phyloP scores from a whole-genome alignment of 2,329 filamentous ascomycete genomes.

The Aspergillus clavatus region DNA sequence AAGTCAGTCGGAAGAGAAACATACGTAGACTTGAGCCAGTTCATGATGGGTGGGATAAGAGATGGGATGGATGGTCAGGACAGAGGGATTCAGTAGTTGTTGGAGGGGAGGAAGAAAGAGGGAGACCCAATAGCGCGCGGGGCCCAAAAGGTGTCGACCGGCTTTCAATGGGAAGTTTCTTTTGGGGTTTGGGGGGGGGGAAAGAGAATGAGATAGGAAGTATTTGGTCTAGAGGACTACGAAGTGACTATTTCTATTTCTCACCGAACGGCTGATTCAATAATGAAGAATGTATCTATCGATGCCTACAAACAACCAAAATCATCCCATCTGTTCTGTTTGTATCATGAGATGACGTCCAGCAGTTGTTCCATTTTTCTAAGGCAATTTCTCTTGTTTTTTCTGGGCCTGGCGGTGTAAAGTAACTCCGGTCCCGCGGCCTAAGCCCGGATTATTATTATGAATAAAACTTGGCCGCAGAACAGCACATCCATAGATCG shows the following conservation, averaged over 20 bases:
- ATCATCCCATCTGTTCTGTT: no score
- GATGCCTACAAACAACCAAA: no score
- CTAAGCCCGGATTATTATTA: conserved; percentile 10
- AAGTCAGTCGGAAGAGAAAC: conserved; percentile 37
- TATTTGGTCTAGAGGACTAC: no score
- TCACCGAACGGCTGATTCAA: no score
- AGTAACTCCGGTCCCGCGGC: conserved; percentile 16
- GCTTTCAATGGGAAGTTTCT: conserved; percentile 15
- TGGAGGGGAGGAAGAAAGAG: conserved; percentile 13
- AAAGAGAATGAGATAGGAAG: no score
- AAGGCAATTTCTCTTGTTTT: no score
- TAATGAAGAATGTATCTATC: no score
- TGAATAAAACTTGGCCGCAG: conserved; percentile 15
- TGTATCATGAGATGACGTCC: no score
- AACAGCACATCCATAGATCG: no score
- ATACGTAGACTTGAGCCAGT: conserved; percentile 90
- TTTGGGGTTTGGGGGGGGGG: no score
- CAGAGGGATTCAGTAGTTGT: background rate
- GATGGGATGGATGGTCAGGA: background rate
- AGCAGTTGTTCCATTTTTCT: no score
- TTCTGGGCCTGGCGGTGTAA: conserved; percentile 1
- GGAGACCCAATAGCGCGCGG: conserved; percentile 33
- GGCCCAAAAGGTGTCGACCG: conserved; percentile 20
- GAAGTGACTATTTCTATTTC: no score
- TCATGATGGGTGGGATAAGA: conserved; percentile 62